phyloP scores from a whole-genome alignment of 1,139 yeast species.

The Sugiyamaella novakii region DNA sequence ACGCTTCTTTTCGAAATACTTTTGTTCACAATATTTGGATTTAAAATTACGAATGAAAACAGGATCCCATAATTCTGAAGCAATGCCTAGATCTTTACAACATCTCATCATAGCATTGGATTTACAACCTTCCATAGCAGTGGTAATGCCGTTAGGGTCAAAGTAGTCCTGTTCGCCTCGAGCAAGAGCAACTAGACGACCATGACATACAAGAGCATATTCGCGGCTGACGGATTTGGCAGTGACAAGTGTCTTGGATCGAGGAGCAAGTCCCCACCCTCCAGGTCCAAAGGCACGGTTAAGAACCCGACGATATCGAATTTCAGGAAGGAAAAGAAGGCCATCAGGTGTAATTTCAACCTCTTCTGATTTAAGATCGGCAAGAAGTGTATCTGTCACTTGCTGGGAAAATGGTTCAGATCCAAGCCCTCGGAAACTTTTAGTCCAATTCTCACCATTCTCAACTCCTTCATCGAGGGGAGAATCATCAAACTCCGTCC shows the following conservation, averaged over 20 bases:
- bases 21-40: constrained; percentile 72
- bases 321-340: constrained; percentile 85
- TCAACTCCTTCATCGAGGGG: constrained; percentile 23
- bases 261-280: constrained; percentile 97
- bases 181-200: constrained; percentile 86
- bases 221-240: constrained; percentile 73
- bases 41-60: constrained; percentile 81
- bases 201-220: constrained; percentile 83
- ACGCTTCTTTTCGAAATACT: constrained; percentile 87
- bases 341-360: constrained; percentile 97
- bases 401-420: constrained; percentile 67
- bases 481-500: constrained; percentile 19
- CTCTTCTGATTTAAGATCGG: constrained; percentile 65
- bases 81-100: constrained; percentile 95
- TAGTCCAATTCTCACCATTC: constrained; percentile 36
- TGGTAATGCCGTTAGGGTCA: constrained; percentile 83
- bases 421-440: constrained; percentile 63
- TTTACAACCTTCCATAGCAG: constrained; percentile 97
- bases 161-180: constrained; percentile 96
- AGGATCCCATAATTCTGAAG: constrained; percentile 98
- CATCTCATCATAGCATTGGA: constrained; percentile 97
- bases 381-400: constrained; percentile 59
- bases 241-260: constrained; percentile 81
- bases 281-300: constrained; percentile 97
- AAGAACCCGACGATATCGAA: constrained; percentile 85